Base-by-base conservation (phyloP, 495 filamentous ascomycete genomes). In the Xylaria palmicola region DNA sequence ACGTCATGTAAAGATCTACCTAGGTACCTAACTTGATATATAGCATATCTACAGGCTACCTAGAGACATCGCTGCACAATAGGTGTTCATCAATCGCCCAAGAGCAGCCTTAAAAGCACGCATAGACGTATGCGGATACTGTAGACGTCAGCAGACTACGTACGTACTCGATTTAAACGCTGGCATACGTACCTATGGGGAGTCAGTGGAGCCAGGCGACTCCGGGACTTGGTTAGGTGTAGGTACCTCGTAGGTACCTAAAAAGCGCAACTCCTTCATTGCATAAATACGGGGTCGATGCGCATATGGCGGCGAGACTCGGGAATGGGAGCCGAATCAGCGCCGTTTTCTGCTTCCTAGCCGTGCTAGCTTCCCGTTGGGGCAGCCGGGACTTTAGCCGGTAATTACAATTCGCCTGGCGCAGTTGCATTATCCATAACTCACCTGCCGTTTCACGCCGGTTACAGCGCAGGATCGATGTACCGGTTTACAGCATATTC, bases 401-500 rank as follows among this genome's bases (percentile, higher is more conserved):
- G 43, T 49, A 47, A 39, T 49, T 48, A 48, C 41, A 58, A 47
- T 4, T 55, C 36, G 15, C 20, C 10, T 22, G 36, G 12, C 15
- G 3, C 12, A 4, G 39, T 56, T 56, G 53, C 53, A 56, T 56
- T 34, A 43, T 44, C 19, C 39, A 26, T 30, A 24, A 8, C 32
- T 44, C n/a, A 17, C n/a, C 2, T 7, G 17, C 26, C 20, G 15
- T 0, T 24, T 26, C 17, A 17, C 27, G 47, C 27, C 15, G 57
- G 36, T 17, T 59, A 59, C 34, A 26, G 29, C 45, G 17, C 12
- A 17, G 17, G n/a, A n/a, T n/a, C n/a, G n/a, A n/a, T 1, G 5
- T 37, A n/a, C n/a, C 15, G 45, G 61, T 49, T 69, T 65, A 58
- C 60, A 24, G 59, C 52, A 69, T 69, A 69, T 7, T 67, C 67